Base-by-base conservation (phyloP, 371 early-diverging fungal species). In the Haplosporangium sp. region DNA sequence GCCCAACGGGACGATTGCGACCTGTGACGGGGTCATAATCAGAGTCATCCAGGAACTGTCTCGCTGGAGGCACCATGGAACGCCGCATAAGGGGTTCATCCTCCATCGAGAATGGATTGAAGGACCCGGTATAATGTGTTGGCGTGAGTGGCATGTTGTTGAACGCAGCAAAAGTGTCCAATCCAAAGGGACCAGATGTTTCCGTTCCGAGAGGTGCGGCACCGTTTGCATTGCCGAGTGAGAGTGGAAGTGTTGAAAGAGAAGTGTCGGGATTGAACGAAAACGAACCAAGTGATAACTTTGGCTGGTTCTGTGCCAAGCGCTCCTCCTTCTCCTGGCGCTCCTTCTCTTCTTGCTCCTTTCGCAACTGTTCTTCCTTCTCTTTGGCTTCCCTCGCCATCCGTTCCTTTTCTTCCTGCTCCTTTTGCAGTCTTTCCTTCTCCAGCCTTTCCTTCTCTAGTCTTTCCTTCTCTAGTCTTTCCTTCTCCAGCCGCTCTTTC, bases 71-170 rank as follows among this genome's bases (percentile, higher is more conserved):
- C 14, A 64, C 61, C 3, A 56, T 65, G 18, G 81, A 53, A 16
- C 68, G 66, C 45, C 68, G 54, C 67, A 73, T 62, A 21, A 73
- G 69, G 2, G 81, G 69, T 36, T 83, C 83, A 21, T 73, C 73
- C 20, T 61, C 69, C 63, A 83, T 46, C 8, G 80, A 74, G 55
- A 82, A 83, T 11, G 83, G 83, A 51, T 83, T 83, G 57, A 83
- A 83, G 20, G 81, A 73, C 3, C 83, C 83, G 20, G 80, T 77
- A 55, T 83, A 83, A 13, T 73, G 73, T 12, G 66, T 61, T 7
- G 80, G 79, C 12, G 76, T 75, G 11, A 70, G 51, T 4, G 81
- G 68, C 45, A 77, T 64, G 18, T 77, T 73, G 14, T 71, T 51
- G 40, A 71, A 69, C 11, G 79, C 65, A 13, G 83, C 52, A 51